Conservation (phyloP, 169 alveolate species). For the Plasmodium reichenowi region DNA sequence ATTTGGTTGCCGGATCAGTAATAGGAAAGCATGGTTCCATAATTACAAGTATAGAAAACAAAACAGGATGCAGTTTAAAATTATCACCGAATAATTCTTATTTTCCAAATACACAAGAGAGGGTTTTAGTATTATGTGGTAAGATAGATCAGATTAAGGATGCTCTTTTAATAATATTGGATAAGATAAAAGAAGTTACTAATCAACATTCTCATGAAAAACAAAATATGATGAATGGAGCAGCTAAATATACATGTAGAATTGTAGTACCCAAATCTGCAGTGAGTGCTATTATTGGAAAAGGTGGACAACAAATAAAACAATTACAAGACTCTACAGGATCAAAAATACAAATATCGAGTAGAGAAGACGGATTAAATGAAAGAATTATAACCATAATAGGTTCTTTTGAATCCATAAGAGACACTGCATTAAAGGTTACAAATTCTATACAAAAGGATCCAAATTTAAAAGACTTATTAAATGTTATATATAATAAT, state of each 20-base stretch:
- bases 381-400: conserved; percentile 56
- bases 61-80: conserved; percentile 75
- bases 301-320: conserved; percentile 71
- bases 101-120: conserved; percentile 76
- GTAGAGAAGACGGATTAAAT: conserved; percentile 67
- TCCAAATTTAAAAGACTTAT: conserved; percentile 72
- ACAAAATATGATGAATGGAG: conserved; percentile 7
- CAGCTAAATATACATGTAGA: conserved; percentile 66
- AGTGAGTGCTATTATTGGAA: conserved; percentile 77
- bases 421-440: conserved; percentile 56
- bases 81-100: conserved; percentile 60
- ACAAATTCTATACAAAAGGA: conserved; percentile 55
- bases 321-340: conserved; percentile 68
- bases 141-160: conserved; percentile 50
- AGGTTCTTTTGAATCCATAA: conserved; percentile 68
- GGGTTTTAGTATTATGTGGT: conserved; percentile 72
- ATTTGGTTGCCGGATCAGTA: conserved; percentile 72
- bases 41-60: conserved; percentile 63
- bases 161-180: conserved; percentile 54
- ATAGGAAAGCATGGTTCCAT: conserved; percentile 74
- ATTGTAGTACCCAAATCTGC: conserved; percentile 77
- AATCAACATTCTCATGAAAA: conserved; percentile 15
- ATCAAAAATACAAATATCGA: conserved; percentile 58
- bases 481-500: conserved; percentile 58
- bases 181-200: conserved; percentile 60